Base-by-base conservation (phyloP, 2,329 filamentous ascomycete species). In the Sclerotinia glacialis region DNA sequence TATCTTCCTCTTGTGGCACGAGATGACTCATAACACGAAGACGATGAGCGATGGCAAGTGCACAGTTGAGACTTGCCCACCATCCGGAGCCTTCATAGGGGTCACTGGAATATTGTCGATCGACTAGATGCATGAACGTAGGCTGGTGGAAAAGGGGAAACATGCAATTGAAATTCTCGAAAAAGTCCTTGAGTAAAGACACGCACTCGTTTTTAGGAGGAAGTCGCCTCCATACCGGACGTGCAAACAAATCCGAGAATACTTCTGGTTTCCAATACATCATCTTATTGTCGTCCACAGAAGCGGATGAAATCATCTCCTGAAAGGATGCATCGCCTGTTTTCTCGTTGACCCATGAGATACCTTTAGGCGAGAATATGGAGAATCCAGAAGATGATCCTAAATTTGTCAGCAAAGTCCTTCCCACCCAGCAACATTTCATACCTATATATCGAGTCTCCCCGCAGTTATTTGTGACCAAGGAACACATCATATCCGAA, bases 91-190 rank as follows among this genome's bases (percentile, higher is more conserved):
- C 93, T 76, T 96, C 89, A 72, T 97, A 98, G 0, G 94, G 94
- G 72, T 98, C 91, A 60, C 88, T 82, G 0, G 93, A 96, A 78
- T 98, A 99, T 76, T 98, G 94, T 72, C 90, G 88, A 75, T 98
- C 93, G 42, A 97, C 93, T 6, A 98, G 83, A 76, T 97, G 93
- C 92, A 98, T 98, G 76, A 99, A 99, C 0, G 95, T 98, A 1
- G 94, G 93, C 77, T 97, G 93, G 78, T 99, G 95, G 75, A 97
- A 99, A 5, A 99, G 83, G 7, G 95, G 95, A 76, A 98, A 97
- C 86, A 98, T 94, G 86, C 92, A 95, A 81, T 99, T 99, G 83
- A 99, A 98, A 79, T 97, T 97, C 75, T 96, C 92, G 72, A 99
- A 99, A 75, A 90, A 99, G 78, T 99, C 95, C 78, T 90, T 92